Evolutionary conservation across 2,329 filamentous ascomycete species (phyloP).

Genomic region (Fusarium verticillioides): DNA sequence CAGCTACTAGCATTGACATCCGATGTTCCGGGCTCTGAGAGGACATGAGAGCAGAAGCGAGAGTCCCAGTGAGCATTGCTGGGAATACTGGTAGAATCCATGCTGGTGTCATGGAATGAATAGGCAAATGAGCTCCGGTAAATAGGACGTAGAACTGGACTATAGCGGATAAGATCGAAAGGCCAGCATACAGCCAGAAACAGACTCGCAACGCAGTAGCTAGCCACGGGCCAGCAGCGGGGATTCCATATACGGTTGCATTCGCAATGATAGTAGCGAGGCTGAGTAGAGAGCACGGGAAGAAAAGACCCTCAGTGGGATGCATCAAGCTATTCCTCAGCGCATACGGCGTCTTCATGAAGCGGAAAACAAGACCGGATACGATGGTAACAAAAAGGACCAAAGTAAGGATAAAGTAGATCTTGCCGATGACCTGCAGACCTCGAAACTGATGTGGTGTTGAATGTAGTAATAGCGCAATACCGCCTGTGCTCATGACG

Average conservation of each 20-base stretch:
- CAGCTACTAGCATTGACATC: constrained; percentile 42
- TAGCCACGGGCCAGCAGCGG: constrained; percentile 62
- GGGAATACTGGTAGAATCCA: constrained; percentile 49
- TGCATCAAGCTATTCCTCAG: constrained; percentile 56
- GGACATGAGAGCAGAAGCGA: constrained; percentile 40
- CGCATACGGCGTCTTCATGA: constrained; percentile 66
- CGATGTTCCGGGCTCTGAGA: constrained; percentile 41
- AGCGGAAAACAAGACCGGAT: constrained; percentile 65
- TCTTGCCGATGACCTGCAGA: constrained; percentile 58
- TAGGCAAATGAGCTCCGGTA: constrained; percentile 43
- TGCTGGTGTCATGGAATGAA: constrained; percentile 44
- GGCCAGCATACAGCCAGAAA: constrained; percentile 63
- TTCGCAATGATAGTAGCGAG: constrained; percentile 74
- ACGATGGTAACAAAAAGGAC: constrained; percentile 61
- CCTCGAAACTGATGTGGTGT: constrained; percentile 59
- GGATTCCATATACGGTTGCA: constrained; percentile 69
- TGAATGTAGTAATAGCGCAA: constrained; percentile 45
- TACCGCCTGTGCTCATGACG: constrained; percentile 50
- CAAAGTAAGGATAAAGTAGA: constrained; percentile 62
- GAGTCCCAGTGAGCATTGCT: constrained; percentile 43
- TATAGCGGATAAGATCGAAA: constrained; percentile 40
- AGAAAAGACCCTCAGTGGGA: constrained; percentile 71
- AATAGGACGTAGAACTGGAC: constrained; percentile 46
- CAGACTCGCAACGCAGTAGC: constrained; percentile 56
- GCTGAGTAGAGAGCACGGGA: constrained; percentile 70